phyloP scores from a whole-genome alignment of 495 filamentous ascomycete genomes.

The Penicillium bialowiezense region DNA sequence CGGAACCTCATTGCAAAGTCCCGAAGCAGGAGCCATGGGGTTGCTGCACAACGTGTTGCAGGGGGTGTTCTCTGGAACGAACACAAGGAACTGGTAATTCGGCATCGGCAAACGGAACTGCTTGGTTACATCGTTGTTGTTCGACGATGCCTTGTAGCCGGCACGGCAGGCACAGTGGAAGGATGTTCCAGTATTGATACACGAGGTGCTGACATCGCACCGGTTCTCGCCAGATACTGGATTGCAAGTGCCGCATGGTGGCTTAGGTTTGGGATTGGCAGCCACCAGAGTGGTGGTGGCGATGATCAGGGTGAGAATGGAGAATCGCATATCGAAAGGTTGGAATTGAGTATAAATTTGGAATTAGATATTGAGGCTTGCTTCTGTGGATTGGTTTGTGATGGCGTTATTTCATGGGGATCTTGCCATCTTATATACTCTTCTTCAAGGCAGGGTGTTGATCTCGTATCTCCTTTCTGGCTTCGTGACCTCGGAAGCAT shows the following conservation, averaged over 20 bases:
- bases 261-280: slow-evolving; percentile 17
- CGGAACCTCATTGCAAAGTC: slow-evolving; percentile 40
- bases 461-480: not conserved
- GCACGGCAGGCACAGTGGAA: slow-evolving; percentile 73
- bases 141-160: slow-evolving; percentile 59
- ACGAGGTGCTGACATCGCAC: slow-evolving; percentile 43
- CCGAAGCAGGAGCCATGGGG: slow-evolving; percentile 23
- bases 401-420: slow-evolving; percentile 5
- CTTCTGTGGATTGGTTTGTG: not conserved
- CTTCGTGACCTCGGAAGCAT: not conserved
- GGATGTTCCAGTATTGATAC: slow-evolving; percentile 61
- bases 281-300: slow-evolving; percentile 20
- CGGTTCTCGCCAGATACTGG: slow-evolving; percentile 40
- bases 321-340: slow-evolving; percentile 26
- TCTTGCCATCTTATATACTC: slow-evolving; percentile 14
- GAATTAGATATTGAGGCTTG: slow-evolving; percentile 1
- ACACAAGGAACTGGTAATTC: slow-evolving; percentile 43
- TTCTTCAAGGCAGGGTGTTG: not conserved
- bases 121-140: slow-evolving; percentile 29
- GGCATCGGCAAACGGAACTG: slow-evolving; percentile 42
- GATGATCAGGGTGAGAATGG: slow-evolving; percentile 22
- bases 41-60: slow-evolving; percentile 42
- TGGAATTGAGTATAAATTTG: slow-evolving; percentile 10
- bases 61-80: slow-evolving; percentile 35
- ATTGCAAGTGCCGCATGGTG: slow-evolving; percentile 41